Base-by-base conservation (phyloP, 176 grass and related monocot genomes). In the Carex scoparia region DNA sequence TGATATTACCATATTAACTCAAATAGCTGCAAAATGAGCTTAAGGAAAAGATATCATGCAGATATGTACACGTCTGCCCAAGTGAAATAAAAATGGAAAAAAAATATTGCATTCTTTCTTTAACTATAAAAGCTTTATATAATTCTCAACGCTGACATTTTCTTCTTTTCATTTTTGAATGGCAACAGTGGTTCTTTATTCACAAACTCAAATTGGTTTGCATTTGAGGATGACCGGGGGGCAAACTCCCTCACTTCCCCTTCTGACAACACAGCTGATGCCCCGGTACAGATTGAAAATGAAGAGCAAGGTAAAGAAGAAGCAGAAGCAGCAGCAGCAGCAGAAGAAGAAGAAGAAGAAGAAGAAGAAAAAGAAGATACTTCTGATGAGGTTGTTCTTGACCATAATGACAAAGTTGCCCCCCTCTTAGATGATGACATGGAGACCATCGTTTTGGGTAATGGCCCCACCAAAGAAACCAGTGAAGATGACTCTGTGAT, bases 181-280 rank as follows among this genome's bases (percentile, higher is more conserved):
- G 28, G 4, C 18, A 80, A 60, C 82, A 87, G 77, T 85, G 93
- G 93, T 62, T 94, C 96, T 87, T 88, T 95, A 49, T 94, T 99
- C 86, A 95, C 93, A 89, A 95, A 99, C 87, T 99, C 96, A 64
- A 94, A 99, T 54, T 99, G 93, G 91, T 99, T 99, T 90, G 91
- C 96, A 30, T 99, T 95, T 87, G 96, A 99, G 89, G 91, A 91
- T 53, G 96, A 99, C 84, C 91, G 90, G 78, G 91, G 87, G 31
- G 89, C 64, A 46, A 92, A 80, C 89, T 87, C 86, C 81, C 77
- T 75, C 77, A 90, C 73, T 31, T 91, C 91, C 57, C 58, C 86
- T 85, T 95, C 91, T 37, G 80, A 85, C 66, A 90, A 82, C 35
- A 77, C 8, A 23, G 86, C 88, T 84, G 90, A 90, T 46, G 79